A percentile compares a stretch with the other conserved stretches of the same genome.
Conservation (phyloP, 1,284 basidiomycete species). For the Trametes versicolor region DNA sequence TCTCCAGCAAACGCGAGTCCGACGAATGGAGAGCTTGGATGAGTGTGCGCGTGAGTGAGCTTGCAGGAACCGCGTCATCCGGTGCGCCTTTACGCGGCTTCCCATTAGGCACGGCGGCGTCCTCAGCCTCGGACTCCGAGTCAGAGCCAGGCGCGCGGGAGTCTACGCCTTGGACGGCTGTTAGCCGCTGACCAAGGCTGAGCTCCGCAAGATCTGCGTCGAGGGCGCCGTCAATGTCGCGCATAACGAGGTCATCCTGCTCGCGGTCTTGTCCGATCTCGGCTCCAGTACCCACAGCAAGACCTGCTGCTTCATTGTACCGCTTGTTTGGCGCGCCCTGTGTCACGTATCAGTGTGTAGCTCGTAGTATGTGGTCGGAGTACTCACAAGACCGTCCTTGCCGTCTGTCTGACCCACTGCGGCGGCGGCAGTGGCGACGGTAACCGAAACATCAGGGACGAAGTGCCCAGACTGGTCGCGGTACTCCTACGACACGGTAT, state of each 20-base stretch:
- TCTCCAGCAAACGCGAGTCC: slow-evolving; percentile 89
- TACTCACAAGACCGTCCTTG: slow-evolving; percentile 16
- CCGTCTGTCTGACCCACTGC: slow-evolving; percentile 22
- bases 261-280: slow-evolving; percentile 69
- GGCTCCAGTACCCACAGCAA: slow-evolving; percentile 70
- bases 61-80: slow-evolving; percentile 67
- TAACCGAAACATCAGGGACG: slow-evolving; percentile 62
- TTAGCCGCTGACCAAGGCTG: slow-evolving; percentile 88
- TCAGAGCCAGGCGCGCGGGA: slow-evolving; percentile 48
- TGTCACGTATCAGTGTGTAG: background rate
- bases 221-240: slow-evolving; percentile 71
- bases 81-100: slow-evolving; percentile 22
- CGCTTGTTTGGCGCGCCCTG: slow-evolving; percentile 61
- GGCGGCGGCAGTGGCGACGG: slow-evolving; percentile 53
- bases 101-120: slow-evolving; percentile 48
- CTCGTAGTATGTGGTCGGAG: background rate
- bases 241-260: slow-evolving; percentile 60
- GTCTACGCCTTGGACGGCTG: slow-evolving; percentile 69
- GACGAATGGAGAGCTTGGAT: slow-evolving; percentile 97
- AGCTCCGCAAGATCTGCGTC: slow-evolving; percentile 90
- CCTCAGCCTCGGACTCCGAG: slow-evolving; percentile 56
- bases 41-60: slow-evolving; percentile 93
- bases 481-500: slow-evolving; percentile 54
- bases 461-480: slow-evolving; percentile 65
- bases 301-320: slow-evolving; percentile 69